Conservation (phyloP, 192 early-diverging fungal species). For the Backusella parvicylindrica region DNA sequence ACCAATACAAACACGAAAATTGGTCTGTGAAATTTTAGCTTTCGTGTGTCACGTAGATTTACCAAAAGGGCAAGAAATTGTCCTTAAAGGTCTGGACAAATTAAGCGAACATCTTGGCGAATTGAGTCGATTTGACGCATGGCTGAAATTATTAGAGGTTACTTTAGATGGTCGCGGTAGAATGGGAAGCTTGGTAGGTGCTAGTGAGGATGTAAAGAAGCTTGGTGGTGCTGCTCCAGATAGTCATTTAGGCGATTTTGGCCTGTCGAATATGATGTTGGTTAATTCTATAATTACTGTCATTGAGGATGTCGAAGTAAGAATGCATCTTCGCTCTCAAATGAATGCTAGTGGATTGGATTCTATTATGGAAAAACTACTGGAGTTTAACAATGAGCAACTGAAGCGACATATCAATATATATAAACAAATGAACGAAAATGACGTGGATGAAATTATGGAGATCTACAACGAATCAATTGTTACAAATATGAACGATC, state of each 20-base stretch:
- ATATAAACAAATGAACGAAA: conserved; percentile 29
- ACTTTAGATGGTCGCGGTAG: conserved; percentile 79
- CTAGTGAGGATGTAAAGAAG: conserved; percentile 67
- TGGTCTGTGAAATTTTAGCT: conserved; percentile 74
- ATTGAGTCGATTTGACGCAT: conserved; percentile 69
- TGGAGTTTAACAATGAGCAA: conserved; percentile 52
- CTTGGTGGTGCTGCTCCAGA: conserved; percentile 55
- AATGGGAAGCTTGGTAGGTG: conserved; percentile 75
- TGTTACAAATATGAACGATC: conserved; percentile 73
- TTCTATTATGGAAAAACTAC: conserved; percentile 60
- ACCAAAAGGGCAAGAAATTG: conserved; percentile 71
- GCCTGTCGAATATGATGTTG: conserved; percentile 69
- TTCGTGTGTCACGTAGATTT: conserved; percentile 75
- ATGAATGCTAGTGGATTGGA: conserved; percentile 66
- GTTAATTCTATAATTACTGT: conserved; percentile 73
- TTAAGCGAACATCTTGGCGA: conserved; percentile 63
- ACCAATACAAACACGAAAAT: conserved; percentile 63
- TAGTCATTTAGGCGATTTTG: conserved; percentile 73
- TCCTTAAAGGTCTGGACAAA: conserved; percentile 76
- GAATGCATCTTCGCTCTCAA: conserved; percentile 71
- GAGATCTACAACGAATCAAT: conserved; percentile 65
- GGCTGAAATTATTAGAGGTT: conserved; percentile 70
- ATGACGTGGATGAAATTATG: conserved; percentile 55
- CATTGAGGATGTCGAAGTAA: conserved; percentile 70
- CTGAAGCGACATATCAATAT: conserved; percentile 29